Evolutionary conservation across 768 basidiomycete genomes (phyloP), one percentile per base, ranked within the genome.

Genomic region (Lactarius evosmus): DNA sequence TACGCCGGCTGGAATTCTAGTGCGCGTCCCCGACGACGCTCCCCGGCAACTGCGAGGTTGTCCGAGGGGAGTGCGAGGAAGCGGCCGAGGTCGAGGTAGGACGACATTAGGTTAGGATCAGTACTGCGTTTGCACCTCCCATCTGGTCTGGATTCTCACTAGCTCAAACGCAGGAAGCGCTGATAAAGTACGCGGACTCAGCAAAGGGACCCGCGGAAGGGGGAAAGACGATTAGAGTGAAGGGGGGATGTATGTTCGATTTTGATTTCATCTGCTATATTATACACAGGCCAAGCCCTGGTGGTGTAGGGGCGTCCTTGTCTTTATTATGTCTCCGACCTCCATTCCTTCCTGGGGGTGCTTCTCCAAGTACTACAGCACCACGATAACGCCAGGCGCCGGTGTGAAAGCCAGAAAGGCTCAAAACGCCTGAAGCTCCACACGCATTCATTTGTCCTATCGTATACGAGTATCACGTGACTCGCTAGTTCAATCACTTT

Each of bases 281-380:
- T 49, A 49, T 46, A 46, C 22, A 46, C 22, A 46, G 44, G 11
- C 44, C 19, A 25, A 14, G 46, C 22, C 46, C 46, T 14, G 46
- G 46, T 49, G 25, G 46, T 25, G 25, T 25, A 11, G 22, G 41
- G 46, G 46, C 12, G 46, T 49, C 46, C 12, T 49, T 27, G 46
- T 49, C 25, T 49, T 49, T 49, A 3, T 25, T 25, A 46, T 25
- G 46, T 25, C 40, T 16, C 38, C 40, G 7, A 19, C 7, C 1
- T 46, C 25, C 46, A 25, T 49, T 6, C 22, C 25, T 49, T 25
- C 14, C 41, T 44, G n/a, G n/a, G 19, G 12, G 22, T 6, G 46
- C 46, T 49, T 49, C 22, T 49, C 46, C 46, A 25, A 49, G 46
- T 49, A 49, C 46, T 49, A 49, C 46, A 49, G 25, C 25, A 49